phyloP scores from a whole-genome alignment of 768 basidiomycete species.

The Phlebiopsis gigantea region DNA sequence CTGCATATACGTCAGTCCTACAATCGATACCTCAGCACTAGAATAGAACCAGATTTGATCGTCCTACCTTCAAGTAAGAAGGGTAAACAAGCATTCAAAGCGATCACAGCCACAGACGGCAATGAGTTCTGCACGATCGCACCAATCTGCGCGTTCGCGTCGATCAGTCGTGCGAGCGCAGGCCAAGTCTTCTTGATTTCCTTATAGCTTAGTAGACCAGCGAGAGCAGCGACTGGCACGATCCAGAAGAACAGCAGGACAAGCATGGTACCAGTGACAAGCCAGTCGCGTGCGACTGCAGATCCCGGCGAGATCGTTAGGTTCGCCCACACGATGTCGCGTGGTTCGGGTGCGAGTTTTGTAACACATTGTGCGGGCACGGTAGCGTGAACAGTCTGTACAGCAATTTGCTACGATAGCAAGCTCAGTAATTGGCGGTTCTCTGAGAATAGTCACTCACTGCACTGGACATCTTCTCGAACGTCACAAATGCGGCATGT shows the following conservation, averaged over 20 bases:
- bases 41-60: not conserved
- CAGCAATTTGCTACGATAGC: slow-evolving; percentile 68
- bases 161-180: slow-evolving; percentile 82
- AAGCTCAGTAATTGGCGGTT: not conserved
- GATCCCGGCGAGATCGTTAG: slow-evolving; percentile 62
- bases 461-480: slow-evolving; percentile 91
- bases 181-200: slow-evolving; percentile 91
- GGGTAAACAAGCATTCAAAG: slow-evolving; percentile 83
- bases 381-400: slow-evolving; percentile 76
- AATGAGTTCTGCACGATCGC: slow-evolving; percentile 94
- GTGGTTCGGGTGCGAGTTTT: slow-evolving; percentile 82
- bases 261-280: slow-evolving; percentile 66
- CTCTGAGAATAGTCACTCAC: slow-evolving; percentile 42
- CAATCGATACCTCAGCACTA: slow-evolving; percentile 4
- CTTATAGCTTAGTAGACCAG: slow-evolving; percentile 83
- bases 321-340: slow-evolving; percentile 94
- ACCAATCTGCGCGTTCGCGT: slow-evolving; percentile 70
- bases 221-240: slow-evolving; percentile 84
- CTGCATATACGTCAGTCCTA: slow-evolving; percentile 80
- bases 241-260: slow-evolving; percentile 88
- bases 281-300: slow-evolving; percentile 58
- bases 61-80: slow-evolving; percentile 79
- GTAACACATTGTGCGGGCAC: slow-evolving; percentile 63
- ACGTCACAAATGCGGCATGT: slow-evolving; percentile 89
- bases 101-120: slow-evolving; percentile 86